Base-by-base conservation (phyloP, 2,329 filamentous ascomycete genomes). In the Domatiomyces globalis region DNA sequence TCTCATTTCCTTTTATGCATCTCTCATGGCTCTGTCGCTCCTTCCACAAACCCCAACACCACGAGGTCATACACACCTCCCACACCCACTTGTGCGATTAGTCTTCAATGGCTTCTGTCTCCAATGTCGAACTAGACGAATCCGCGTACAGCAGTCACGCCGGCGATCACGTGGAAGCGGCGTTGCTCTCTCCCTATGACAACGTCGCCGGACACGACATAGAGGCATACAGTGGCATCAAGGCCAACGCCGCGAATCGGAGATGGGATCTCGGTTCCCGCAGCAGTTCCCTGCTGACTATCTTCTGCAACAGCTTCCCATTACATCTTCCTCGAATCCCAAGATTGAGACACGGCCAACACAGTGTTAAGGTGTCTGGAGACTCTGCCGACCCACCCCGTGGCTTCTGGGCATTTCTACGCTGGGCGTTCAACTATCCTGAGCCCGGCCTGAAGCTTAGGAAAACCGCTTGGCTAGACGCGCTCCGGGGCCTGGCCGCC, bases 381-480 rank as follows among this genome's bases (percentile, higher is more conserved):
- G 33, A 15, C 29, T 33, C 33, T 7, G 33, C 10, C 33, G 33
- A 4, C 12, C 12, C 33, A 15, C 33, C 33, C 12, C 33, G 33
- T 15, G 33, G 33, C 33, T 39, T 39, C 33, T 39, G 33, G 33
- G 10, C 33, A 39, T 39, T 15, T 15, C 1, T 39, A 2, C 10
- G 33, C 9, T 39, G 33, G 33, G 33, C 15, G 8, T 39, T 39
- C 33, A 39, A 39, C 12, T 39, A 39, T 39, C 33, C 33, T 15
- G 33, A 39, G 33, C 33, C 33, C 15, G 33, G 33, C 33, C 33
- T 15, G 33, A 39, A 39, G 33, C 12, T 39, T 7, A 39, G 33
- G 33, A 39, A 39, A 22, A 61, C 59, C 2, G 55, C 56, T 18
- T 61, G 58, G 45, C 53, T 61, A n/a, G 58, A 60, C 49, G 58